Conservation (phyloP, 768 basidiomycete species). For the Cyclocybe cylindracea region DNA sequence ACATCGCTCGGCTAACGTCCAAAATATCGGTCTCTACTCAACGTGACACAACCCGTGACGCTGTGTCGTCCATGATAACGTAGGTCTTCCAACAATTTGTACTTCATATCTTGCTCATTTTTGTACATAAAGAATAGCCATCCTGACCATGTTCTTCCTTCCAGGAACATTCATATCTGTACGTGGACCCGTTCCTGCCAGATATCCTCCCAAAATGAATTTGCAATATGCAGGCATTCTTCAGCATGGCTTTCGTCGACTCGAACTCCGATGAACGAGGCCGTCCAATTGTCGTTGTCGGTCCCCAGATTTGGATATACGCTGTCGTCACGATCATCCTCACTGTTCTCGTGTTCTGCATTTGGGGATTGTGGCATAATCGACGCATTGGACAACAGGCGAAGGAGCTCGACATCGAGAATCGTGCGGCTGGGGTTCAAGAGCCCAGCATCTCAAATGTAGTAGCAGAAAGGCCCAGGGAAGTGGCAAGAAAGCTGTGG, state of each 20-base stretch:
- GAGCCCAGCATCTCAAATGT: no score
- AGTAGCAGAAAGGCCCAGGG: no score
- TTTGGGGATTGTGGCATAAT: conserved; percentile 3
- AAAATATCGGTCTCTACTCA: conserved; percentile 5
- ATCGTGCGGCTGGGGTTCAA: no score
- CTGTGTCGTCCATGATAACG: conserved; percentile 15
- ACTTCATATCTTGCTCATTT: not conserved
- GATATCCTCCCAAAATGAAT: not conserved
- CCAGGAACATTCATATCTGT: conserved; percentile 12
- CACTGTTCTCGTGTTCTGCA: conserved; percentile 8
- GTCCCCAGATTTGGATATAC: conserved; percentile 8
- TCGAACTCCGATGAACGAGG: not conserved
- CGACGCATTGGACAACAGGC: no score
- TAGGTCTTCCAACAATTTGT: not conserved
- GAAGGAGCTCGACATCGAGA: no score
- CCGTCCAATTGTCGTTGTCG: not conserved
- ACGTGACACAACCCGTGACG: no score
- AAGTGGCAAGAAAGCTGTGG: no score
- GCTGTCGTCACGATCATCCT: conserved; percentile 7
- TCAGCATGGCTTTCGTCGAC: conserved; percentile 14
- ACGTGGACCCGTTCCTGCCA: not conserved
- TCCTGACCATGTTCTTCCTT: conserved; percentile 9
- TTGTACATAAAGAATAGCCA: conserved; percentile 1
- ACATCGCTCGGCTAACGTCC: conserved; percentile 7
- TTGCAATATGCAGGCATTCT: not conserved